A percentile compares a stretch with the other conserved stretches of the same genome.
phyloP scores from a whole-genome alignment of 2,329 filamentous ascomycete genomes.

The Teratosphaeriaceae sp. region DNA sequence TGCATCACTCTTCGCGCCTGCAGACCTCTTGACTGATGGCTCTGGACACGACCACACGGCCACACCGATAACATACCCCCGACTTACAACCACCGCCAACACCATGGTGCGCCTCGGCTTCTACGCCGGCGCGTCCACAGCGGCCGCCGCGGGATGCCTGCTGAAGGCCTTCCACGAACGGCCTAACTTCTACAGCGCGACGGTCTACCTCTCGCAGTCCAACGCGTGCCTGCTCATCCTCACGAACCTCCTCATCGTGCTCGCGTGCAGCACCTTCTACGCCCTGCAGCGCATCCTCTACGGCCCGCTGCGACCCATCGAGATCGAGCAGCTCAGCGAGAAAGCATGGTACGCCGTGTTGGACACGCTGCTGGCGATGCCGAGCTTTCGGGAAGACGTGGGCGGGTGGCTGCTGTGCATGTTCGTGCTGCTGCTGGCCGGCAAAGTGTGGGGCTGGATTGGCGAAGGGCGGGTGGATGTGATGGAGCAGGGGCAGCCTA shows the following conservation, averaged over 20 bases:
- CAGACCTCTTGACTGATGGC: conserved; percentile 23
- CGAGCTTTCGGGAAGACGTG: conserved; percentile 92
- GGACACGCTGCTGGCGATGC: conserved; percentile 96
- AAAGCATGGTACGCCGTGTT: conserved; percentile 98
- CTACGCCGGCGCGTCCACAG: conserved; percentile 56
- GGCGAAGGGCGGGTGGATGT: conserved; percentile 90
- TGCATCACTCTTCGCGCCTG: background rate
- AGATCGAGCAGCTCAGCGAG: conserved; percentile 95
- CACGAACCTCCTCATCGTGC: conserved; percentile 79
- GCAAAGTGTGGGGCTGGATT: conserved; percentile 99
- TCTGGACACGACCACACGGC: conserved; percentile 15
- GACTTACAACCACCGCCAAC: too few relatives aligned
- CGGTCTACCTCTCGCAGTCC: conserved; percentile 93
- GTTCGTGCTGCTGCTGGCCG: conserved; percentile 87
- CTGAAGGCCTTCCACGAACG: conserved; percentile 89
- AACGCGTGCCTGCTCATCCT: conserved; percentile 93
- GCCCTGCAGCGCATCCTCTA: conserved; percentile 86
- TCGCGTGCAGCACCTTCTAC: conserved; percentile 75
- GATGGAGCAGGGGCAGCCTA: conserved; percentile 86
- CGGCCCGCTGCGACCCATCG: conserved; percentile 81
- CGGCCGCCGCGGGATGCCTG: conserved; percentile 75
- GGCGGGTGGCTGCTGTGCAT: conserved; percentile 93
- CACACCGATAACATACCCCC: too few relatives aligned
- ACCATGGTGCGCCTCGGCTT: conserved; percentile 26
- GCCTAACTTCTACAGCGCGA: conserved; percentile 96